Evolutionary conservation across 257 asterid species (phyloP).

Genomic region (Penstemon barbatus): DNA sequence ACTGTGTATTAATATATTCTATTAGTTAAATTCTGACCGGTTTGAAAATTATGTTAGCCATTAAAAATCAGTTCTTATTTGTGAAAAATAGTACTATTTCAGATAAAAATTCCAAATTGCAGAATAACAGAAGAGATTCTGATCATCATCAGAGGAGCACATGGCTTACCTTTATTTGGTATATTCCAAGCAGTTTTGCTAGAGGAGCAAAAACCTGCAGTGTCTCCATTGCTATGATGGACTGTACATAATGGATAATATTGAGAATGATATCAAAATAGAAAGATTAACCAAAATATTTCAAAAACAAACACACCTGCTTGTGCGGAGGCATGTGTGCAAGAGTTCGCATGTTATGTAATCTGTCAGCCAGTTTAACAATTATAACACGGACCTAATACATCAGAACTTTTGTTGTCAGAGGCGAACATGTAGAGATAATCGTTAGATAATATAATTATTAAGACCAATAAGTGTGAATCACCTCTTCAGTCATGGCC

Average conservation of each 20-base stretch:
- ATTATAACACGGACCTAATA: slow-evolving; percentile 91
- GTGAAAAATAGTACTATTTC: neutral
- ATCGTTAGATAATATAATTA: slow-evolving; percentile 13
- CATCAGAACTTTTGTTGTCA: slow-evolving; percentile 28
- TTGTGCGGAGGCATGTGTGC: slow-evolving; percentile 98
- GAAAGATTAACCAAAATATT: slow-evolving; percentile 19
- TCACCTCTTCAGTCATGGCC: slow-evolving; percentile 96
- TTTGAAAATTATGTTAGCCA: neutral
- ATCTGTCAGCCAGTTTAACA: slow-evolving; percentile 90
- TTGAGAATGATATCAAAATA: slow-evolving; percentile 25
- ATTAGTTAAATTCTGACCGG: neutral
- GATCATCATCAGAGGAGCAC: slow-evolving; percentile 16
- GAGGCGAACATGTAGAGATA: slow-evolving; percentile 18
- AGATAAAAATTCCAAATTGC: neutral
- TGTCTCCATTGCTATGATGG: slow-evolving; percentile 91
- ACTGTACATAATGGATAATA: slow-evolving; percentile 42
- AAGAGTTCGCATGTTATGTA: slow-evolving; percentile 96
- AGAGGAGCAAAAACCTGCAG: slow-evolving; percentile 93
- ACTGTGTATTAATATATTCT: neutral
- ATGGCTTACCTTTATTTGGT: slow-evolving; percentile 76
- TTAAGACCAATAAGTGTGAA: slow-evolving; percentile 10
- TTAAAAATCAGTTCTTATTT: neutral
- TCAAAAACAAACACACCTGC: slow-evolving; percentile 53
- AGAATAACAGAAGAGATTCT: slow-evolving; percentile 1
- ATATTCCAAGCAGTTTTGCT: slow-evolving; percentile 89